phyloP scores from a whole-genome alignment of 192 early-diverging fungal species.

The Coemansia furcata region DNA sequence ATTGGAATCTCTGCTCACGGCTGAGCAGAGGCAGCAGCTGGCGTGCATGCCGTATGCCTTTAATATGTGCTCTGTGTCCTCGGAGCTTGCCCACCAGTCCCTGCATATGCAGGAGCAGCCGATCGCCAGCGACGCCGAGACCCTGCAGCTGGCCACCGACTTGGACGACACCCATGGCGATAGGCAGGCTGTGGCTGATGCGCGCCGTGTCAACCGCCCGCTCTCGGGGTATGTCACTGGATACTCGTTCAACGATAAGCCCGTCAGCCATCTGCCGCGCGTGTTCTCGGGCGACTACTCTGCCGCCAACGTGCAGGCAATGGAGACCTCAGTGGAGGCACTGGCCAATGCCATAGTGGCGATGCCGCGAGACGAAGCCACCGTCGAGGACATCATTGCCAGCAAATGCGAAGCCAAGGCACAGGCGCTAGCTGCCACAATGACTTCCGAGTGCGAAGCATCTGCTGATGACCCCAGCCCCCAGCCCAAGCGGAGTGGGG shows the following conservation, averaged over 20 bases:
- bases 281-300: conserved; percentile 52
- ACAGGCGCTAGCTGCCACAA: neutral
- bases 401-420: conserved; percentile 11
- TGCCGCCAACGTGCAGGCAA: conserved; percentile 27
- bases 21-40: conserved; percentile 30
- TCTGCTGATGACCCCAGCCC: neutral
- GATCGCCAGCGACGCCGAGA: neutral
- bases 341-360: conserved; percentile 29
- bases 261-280: conserved; percentile 41
- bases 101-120: neutral
- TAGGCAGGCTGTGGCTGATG: neutral
- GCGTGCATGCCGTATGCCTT: conserved; percentile 16
- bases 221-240: conserved; percentile 40
- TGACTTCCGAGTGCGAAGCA: neutral
- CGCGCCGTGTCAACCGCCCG: conserved; percentile 16
- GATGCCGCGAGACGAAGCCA: conserved; percentile 29
- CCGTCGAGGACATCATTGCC: conserved; percentile 48
- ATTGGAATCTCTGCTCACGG: conserved; percentile 25
- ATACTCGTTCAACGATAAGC: conserved; percentile 27
- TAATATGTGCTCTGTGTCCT: neutral
- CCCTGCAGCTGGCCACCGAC: neutral
- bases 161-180: neutral
- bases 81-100: neutral
- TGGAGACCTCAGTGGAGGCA: conserved; percentile 37
- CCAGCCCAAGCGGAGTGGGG: neutral